Percentiles rank a stretch among this genome's conserved stretches.
These are phyloP conservation scores for Camellia granthamiana DNA, from an alignment of 148 eudicot genomes.

Conservation along the genomic window DNA sequence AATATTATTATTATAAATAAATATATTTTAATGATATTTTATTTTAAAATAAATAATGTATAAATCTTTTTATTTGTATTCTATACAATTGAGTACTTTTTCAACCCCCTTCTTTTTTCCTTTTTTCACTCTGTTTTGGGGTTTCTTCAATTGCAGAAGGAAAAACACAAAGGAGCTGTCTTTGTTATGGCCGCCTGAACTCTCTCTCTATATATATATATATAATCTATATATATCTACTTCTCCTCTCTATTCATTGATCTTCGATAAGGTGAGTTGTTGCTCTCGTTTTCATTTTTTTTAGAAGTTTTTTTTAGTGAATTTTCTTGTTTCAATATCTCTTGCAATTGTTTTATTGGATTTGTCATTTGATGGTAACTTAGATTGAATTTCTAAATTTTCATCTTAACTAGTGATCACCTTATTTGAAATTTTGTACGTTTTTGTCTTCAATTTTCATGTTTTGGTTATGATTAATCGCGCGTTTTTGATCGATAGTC, in stretches of 20 bases:
- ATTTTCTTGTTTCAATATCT: not conserved
- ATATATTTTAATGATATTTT: too few species aligned
- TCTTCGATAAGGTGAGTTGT: constrained; percentile 16
- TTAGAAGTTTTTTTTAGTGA: too few species aligned
- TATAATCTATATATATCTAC: not conserved
- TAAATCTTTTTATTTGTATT: too few species aligned
- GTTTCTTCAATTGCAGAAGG: not conserved
- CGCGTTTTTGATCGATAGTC: not conserved
- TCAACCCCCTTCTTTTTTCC: not conserved
- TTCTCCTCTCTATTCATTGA: not conserved
- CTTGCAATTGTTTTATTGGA: not conserved
- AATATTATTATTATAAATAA: too few species aligned
- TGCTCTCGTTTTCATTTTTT: not conserved
- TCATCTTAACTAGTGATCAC: not conserved
- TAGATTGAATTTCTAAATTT: not conserved
- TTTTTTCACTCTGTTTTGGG: not conserved
- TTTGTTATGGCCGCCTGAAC: constrained; percentile 24
- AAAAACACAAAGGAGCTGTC: not conserved
- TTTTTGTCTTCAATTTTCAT: too few species aligned
- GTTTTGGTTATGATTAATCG: not conserved
- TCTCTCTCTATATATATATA: not conserved
- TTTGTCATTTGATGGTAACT: not conserved
- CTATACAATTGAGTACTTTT: too few species aligned
- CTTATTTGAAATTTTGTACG: not conserved
- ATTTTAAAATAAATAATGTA: too few species aligned